phyloP scores from a whole-genome alignment of 768 basidiomycete species.

The Trametes coccinea region DNA sequence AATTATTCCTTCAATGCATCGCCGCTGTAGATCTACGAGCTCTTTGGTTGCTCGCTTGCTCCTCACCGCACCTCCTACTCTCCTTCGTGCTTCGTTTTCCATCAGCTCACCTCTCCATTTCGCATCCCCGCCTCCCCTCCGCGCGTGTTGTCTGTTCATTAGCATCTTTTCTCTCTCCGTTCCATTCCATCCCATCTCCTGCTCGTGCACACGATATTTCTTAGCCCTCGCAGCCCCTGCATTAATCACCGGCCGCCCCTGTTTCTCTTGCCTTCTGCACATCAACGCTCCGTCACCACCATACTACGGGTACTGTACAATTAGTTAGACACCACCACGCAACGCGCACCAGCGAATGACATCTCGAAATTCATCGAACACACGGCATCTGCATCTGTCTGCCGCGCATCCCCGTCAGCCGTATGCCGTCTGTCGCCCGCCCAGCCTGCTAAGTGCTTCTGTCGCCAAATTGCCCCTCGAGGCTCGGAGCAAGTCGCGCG shows the following conservation, averaged over 20 bases:
- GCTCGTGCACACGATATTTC: constrained; percentile 8
- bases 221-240: constrained; percentile 12
- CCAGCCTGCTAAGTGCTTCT: too few relatives aligned
- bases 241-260: constrained; percentile 10
- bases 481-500: too few relatives aligned
- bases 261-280: not conserved
- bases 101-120: not conserved
- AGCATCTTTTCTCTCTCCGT: not conserved
- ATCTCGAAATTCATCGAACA: not conserved
- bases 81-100: not conserved
- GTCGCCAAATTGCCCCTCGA: too few relatives aligned
- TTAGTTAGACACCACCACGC: not conserved
- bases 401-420: not conserved
- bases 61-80: not conserved
- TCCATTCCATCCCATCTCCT: not conserved
- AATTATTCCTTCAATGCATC: constrained; percentile 12
- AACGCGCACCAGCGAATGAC: not conserved
- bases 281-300: not conserved
- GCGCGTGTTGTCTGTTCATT: not conserved
- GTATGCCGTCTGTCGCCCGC: too few relatives aligned
- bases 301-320: constrained; percentile 11
- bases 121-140: not conserved
- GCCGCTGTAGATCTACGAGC: constrained; percentile 13
- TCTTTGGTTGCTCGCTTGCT: not conserved
- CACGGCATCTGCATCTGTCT: not conserved